A percentile compares a stretch with the other conserved stretches of the same genome.
Evolutionary conservation across 495 filamentous ascomycete genomes (phyloP).

Genomic region (Penicillium desertorum): DNA sequence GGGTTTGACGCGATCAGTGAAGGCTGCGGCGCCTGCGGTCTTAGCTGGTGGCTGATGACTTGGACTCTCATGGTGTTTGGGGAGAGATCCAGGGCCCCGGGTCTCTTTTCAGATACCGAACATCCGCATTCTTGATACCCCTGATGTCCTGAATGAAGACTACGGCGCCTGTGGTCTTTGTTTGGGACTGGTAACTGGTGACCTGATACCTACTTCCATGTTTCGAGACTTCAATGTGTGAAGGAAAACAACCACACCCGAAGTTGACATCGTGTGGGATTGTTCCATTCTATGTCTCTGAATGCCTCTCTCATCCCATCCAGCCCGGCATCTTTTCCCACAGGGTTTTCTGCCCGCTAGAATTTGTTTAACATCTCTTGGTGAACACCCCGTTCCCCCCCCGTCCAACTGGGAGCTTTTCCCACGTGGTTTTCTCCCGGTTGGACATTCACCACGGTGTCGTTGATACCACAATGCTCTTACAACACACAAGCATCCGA

Average conservation of each 20-base stretch:
- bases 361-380: background rate
- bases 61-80: background rate
- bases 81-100: constrained; percentile 1
- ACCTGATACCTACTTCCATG: background rate
- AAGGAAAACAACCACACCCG: background rate
- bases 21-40: background rate
- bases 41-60: background rate
- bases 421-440: background rate
- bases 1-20: background rate
- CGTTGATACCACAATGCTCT: background rate
- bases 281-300: background rate
- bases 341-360: background rate
- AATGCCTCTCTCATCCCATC: constrained; percentile 7
- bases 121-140: background rate
- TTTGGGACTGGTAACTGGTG: background rate
- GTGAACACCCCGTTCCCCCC: background rate
- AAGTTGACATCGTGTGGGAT: background rate
- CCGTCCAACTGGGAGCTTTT: background rate
- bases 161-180: background rate
- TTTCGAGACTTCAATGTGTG: background rate
- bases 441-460: background rate
- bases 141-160: background rate
- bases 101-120: background rate
- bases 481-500: background rate
- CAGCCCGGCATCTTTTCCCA: constrained; percentile 1